Base-by-base conservation (phyloP, 805 yeast species). In the Wickerhamomyces tratensis region DNA sequence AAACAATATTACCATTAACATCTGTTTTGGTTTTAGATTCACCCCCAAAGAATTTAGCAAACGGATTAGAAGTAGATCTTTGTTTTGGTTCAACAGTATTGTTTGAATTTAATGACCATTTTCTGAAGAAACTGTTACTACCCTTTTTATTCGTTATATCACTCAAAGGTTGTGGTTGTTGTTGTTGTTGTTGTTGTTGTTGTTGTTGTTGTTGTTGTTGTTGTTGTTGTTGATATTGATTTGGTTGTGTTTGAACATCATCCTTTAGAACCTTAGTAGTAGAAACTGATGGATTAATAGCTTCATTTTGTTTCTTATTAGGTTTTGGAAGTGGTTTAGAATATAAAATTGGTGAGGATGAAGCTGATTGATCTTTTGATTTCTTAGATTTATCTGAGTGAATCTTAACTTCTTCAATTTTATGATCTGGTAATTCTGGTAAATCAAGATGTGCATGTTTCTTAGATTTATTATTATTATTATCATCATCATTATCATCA, bases 41-140 rank as follows among this genome's bases (percentile, higher is more conserved):
- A 31, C n/a, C n/a, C 2, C 34, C 34, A 38, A 67, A 58, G 41
- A 64, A 58, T 38, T 65, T 55, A 49, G 65, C 61, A 44, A 67
- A 63, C 1, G 62, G 53, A 20, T 41, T 47, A 7, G 52, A 39
- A 1, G 43, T 43, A 35, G 53, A 52, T 35, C 56, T 50, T 42
- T 45, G 47, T 40, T 49, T 49, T 30, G 47, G 52, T 10, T 43
- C 52, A 11, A 51, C 43, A 13, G 47, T 48, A 10, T 55, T 57
- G 33, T 49, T 52, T 29, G 52, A 46, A 12, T 53, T 50, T 29
- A 42, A 41, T 12, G 59, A 55, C 52, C 52, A 53, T 39, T 56
- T 56, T 50, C 58, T 47, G 45, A 56, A 56, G 44, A 56, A 53
- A 7, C 55, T 48, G n/a, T 48, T 46, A 25, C 50, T 49, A 39